phyloP scores from a whole-genome alignment of 345 rosid genomes.

The Ailanthus altissimus region DNA sequence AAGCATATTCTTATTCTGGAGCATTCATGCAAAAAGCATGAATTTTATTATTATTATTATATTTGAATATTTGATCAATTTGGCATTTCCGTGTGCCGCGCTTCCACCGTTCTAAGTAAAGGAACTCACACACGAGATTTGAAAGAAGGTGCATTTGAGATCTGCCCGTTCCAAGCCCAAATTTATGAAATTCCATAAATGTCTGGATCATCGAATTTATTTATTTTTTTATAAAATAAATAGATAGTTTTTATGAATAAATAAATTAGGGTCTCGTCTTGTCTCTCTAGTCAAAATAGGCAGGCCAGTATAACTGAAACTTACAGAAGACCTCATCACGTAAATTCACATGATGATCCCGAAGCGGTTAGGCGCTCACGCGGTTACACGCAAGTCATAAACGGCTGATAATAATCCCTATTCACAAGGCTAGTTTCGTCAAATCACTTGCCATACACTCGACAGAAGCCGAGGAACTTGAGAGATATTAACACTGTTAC shows the following conservation, averaged over 20 bases:
- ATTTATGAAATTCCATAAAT: too few relatives aligned
- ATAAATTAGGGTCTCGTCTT: too few relatives aligned
- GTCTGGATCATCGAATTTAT: too few relatives aligned
- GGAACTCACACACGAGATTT: too few relatives aligned
- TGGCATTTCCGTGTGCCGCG: background rate
- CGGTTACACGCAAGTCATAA: too few relatives aligned
- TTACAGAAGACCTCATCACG: background rate
- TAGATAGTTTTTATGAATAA: too few relatives aligned
- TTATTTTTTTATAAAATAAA: too few relatives aligned
- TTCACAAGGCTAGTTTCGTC: background rate
- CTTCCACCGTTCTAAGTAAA: conserved; percentile 2
- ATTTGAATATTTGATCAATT: background rate
- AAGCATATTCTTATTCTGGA: background rate
- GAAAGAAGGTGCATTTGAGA: background rate
- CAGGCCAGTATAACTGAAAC: background rate
- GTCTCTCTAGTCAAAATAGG: background rate
- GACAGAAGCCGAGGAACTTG: background rate
- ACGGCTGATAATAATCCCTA: too few relatives aligned
- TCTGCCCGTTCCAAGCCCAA: background rate
- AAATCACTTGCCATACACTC: background rate
- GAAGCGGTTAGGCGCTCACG: too few relatives aligned
- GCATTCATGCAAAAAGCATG: background rate
- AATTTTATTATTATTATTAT: too few relatives aligned
- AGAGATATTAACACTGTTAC: too few relatives aligned
- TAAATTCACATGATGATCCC: too few relatives aligned